Evolutionary conservation across 2,329 filamentous ascomycete species (phyloP).

Genomic region (Macrophomina tecta): DNA sequence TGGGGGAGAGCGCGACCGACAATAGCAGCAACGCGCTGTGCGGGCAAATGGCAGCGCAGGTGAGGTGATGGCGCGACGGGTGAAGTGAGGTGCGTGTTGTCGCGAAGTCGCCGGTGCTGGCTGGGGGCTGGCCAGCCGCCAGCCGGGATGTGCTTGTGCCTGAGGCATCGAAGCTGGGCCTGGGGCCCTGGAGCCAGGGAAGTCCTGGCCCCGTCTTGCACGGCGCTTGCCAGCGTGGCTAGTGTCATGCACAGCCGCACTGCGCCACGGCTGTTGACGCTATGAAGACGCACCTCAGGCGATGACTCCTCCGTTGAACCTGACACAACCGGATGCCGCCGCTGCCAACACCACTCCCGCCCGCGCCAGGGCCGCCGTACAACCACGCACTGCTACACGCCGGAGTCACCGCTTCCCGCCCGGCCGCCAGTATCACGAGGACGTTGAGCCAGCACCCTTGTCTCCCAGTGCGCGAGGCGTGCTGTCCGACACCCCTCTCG

Average conservation of each 20-base stretch:
- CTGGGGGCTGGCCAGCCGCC: not conserved
- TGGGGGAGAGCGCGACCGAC: slow-evolving; percentile 14
- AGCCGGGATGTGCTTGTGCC: not conserved
- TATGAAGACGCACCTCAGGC: not conserved
- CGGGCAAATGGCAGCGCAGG: slow-evolving; percentile 1
- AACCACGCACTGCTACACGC: slow-evolving; percentile 17
- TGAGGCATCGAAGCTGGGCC: not conserved
- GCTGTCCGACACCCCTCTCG: slow-evolving; percentile 13
- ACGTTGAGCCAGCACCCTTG: slow-evolving; percentile 13
- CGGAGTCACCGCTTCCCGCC: slow-evolving; percentile 16
- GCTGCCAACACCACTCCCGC: slow-evolving; percentile 11
- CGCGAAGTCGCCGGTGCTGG: slow-evolving; percentile 6
- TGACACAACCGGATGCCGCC: not conserved
- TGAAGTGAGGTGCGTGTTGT: slow-evolving; percentile 13
- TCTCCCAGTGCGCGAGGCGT: slow-evolving; percentile 14
- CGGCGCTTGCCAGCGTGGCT: not conserved
- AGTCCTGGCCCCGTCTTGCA: too few species aligned
- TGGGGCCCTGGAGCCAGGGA: too few species aligned
- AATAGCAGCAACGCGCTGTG: slow-evolving; percentile 3
- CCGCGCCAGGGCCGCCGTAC: slow-evolving; percentile 9
- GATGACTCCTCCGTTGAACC: not conserved
- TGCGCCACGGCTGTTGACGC: not conserved
- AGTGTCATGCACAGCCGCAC: not conserved
- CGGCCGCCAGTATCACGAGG: slow-evolving; percentile 16
- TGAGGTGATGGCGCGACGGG: slow-evolving; percentile 12